phyloP scores from a whole-genome alignment of 2,329 filamentous ascomycete species.

The Colletotrichum coccodes region DNA sequence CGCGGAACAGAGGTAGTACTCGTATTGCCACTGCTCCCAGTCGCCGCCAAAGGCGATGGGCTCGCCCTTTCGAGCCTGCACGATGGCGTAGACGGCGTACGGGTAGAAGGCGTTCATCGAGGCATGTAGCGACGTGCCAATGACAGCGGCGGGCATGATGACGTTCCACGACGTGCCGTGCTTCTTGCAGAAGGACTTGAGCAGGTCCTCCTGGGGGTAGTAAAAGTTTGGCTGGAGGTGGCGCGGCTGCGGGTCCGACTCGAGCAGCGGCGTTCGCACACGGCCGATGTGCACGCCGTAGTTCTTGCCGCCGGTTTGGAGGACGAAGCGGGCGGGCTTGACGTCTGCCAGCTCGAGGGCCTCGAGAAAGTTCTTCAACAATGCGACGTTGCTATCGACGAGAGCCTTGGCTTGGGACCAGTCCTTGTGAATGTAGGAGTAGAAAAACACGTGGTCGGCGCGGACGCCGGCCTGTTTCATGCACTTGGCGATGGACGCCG shows the following conservation, averaged over 20 bases:
- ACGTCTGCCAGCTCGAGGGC: background rate
- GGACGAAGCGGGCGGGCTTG: slow-evolving; percentile 5
- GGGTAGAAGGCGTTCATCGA: slow-evolving; percentile 7
- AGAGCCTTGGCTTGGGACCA: slow-evolving; percentile 11
- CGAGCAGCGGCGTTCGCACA: background rate
- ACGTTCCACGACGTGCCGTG: slow-evolving; percentile 8
- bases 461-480: background rate
- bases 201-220: slow-evolving; percentile 18
- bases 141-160: background rate
- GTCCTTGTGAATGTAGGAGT: slow-evolving; percentile 22
- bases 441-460: slow-evolving; percentile 21
- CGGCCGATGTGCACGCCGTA: slow-evolving; percentile 19
- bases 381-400: background rate
- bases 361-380: slow-evolving; percentile 16
- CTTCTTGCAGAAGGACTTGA: slow-evolving; percentile 1
- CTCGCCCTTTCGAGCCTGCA: slow-evolving; percentile 3
- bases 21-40: slow-evolving; percentile 14
- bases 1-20: slow-evolving; percentile 1
- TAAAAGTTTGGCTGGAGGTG: slow-evolving; percentile 21
- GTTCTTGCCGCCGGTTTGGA: slow-evolving; percentile 29
- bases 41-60: slow-evolving; percentile 11
- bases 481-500: background rate
- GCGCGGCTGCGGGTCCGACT: slow-evolving; percentile 15
- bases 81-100: slow-evolving; percentile 1
- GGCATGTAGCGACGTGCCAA: background rate